Percentiles rank a stretch among this genome's conserved stretches.
phyloP scores from a whole-genome alignment of 805 yeast genomes.

The Metschnikowia borealis region DNA sequence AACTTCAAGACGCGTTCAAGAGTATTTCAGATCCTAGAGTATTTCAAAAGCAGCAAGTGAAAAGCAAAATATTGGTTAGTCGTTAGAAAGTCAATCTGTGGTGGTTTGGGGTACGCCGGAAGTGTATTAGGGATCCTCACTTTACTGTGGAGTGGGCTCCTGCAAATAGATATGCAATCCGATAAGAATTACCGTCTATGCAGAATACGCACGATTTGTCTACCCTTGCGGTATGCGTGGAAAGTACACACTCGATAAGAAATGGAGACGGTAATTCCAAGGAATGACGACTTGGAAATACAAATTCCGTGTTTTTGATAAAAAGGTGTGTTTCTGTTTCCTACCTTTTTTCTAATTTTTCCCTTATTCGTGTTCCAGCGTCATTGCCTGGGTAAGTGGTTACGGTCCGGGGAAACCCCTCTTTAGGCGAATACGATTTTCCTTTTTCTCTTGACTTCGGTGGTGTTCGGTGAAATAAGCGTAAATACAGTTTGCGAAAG shows the following conservation, averaged over 20 bases:
- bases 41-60: neutral
- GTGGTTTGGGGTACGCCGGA: neutral
- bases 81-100: neutral
- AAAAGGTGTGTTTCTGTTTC: no score
- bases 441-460: no score
- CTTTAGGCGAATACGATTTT: no score
- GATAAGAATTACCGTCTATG: slow-evolving; percentile 1
- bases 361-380: no score
- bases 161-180: slow-evolving; percentile 4
- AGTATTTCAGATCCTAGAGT: neutral
- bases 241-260: neutral
- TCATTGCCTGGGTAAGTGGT: no score
- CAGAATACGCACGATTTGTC: neutral
- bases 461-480: no score
- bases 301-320: neutral
- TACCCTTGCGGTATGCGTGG: neutral
- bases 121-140: slow-evolving; percentile 3
- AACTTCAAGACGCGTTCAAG: neutral
- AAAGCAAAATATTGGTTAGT: neutral
- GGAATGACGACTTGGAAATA: neutral
- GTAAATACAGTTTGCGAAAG: no score
- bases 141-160: slow-evolving; percentile 4
- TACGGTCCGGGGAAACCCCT: no score
- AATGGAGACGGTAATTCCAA: neutral
- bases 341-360: neutral